Base-by-base conservation (phyloP, 345 rosid genomes). In the Turritis glabra region DNA sequence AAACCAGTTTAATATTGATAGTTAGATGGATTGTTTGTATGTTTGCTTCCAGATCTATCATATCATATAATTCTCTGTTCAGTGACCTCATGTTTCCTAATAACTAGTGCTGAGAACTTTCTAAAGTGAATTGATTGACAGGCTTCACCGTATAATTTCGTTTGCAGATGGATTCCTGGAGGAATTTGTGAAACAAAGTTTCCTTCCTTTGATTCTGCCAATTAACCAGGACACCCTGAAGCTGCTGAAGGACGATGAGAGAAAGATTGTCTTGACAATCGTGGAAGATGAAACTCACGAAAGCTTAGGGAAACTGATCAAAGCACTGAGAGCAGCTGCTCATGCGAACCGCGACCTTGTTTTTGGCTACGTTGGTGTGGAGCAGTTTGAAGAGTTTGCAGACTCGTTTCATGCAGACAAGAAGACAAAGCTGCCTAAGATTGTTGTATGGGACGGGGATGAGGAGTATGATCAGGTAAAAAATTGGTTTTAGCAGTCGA, bases 321-420 rank as follows among this genome's bases (percentile, higher is more conserved):
- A 83, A 71, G 73, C 84, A 50, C 58, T 95, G 79, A 95, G 89
- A 81, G 92, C 96, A 75, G 97, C 98, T 73, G 97, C 97, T 75
- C 83, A 86, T 75, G 97, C 98, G 35, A 95, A 95, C 84, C 94
- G 89, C 12, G 88, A 95, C 77, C 79, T 95, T 64, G 89, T 90
- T 38, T 95, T 95, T 82, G 93, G 84, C n/a, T 90, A 86, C 79
- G 92, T 89, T 4, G 98, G 98, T 67, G 76, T 90, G 64, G 80
- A 85, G 68, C 97, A 89, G 65, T 95, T 86, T 79, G 86, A 75
- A 77, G 98, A 89, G 8, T 90, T 95, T 80, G 83, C 96, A 29
- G 92, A 87, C 72, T 78, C 90, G 22, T 95, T 95, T 67, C 91
- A 80, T 15, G 86, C 68, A 35, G 81, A 75, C 22, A 79, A 79